Percentiles rank a stretch among this genome's conserved stretches.
Conservation (phyloP, 306 rosid species). For the Prunus mume region DNA sequence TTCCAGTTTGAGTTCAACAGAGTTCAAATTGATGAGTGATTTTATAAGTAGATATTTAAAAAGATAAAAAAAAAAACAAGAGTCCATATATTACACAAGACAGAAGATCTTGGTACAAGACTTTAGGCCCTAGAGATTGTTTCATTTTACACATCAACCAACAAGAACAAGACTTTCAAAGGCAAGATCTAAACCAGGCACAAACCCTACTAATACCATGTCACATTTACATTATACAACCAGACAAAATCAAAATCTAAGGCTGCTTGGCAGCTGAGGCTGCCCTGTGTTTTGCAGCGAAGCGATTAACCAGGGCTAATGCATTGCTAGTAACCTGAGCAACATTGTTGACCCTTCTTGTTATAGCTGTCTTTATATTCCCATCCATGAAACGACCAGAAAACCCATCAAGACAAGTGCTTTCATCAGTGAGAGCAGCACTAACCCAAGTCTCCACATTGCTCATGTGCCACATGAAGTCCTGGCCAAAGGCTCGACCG, state of each 20-base stretch:
- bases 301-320: constrained; percentile 70
- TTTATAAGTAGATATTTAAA: background rate
- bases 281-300: constrained; percentile 39
- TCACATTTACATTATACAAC: constrained; percentile 2
- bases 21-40: background rate
- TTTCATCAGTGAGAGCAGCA: constrained; percentile 71
- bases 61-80: background rate
- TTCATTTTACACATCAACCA: constrained; percentile 14
- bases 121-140: background rate
- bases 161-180: background rate
- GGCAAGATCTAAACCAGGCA: constrained; percentile 12
- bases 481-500: constrained; percentile 41
- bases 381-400: constrained; percentile 41
- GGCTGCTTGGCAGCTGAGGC: constrained; percentile 17
- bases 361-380: constrained; percentile 42
- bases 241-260: background rate
- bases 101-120: constrained; percentile 1
- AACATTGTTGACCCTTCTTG: constrained; percentile 39
- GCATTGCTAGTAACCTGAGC: constrained; percentile 83
- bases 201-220: constrained; percentile 1
- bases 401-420: constrained; percentile 77
- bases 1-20: background rate
- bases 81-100: constrained; percentile 2
- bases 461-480: constrained; percentile 70
- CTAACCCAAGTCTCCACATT: constrained; percentile 91